Evolutionary conservation across 164 flowering plant genomes (phyloP).

Genomic region (Annona cherimola): DNA sequence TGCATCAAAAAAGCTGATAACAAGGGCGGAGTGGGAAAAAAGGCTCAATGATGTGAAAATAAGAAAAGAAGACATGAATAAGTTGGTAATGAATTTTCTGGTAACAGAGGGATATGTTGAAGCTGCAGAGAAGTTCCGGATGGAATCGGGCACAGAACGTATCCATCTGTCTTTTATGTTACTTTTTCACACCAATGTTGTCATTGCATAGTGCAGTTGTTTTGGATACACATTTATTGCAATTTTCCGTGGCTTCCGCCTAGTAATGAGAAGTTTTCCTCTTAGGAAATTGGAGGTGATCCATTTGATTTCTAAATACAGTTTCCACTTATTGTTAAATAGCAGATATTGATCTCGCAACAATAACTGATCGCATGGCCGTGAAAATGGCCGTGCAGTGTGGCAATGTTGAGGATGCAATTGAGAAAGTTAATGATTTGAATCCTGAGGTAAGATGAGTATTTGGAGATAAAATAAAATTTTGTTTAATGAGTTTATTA

Average conservation of each 20-base stretch:
- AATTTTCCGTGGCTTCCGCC: not conserved
- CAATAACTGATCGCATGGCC: slow-evolving; percentile 88
- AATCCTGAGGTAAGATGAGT: slow-evolving; percentile 70
- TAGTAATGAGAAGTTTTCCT: no score
- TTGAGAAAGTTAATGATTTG: slow-evolving; percentile 87
- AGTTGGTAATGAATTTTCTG: slow-evolving; percentile 90
- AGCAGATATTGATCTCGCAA: slow-evolving; percentile 91
- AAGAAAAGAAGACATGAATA: slow-evolving; percentile 91
- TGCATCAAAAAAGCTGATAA: slow-evolving; percentile 68
- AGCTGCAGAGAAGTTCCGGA: slow-evolving; percentile 62
- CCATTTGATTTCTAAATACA: not conserved
- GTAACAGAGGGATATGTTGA: slow-evolving; percentile 97
- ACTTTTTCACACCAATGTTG: not conserved
- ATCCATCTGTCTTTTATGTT: slow-evolving; percentile 33
- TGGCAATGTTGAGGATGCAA: slow-evolving; percentile 95
- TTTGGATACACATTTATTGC: not conserved
- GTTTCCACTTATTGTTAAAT: slow-evolving; percentile 37
- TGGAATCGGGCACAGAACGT: slow-evolving; percentile 91
- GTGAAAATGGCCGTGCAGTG: slow-evolving; percentile 85
- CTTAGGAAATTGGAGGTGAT: not conserved
- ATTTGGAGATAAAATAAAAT: no score
- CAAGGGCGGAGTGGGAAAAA: slow-evolving; percentile 91
- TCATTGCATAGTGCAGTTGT: not conserved
- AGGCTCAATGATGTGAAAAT: slow-evolving; percentile 67
- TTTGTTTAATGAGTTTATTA: no score